phyloP scores from a whole-genome alignment of 768 basidiomycete species.

The Cystobasidium ongulense region DNA sequence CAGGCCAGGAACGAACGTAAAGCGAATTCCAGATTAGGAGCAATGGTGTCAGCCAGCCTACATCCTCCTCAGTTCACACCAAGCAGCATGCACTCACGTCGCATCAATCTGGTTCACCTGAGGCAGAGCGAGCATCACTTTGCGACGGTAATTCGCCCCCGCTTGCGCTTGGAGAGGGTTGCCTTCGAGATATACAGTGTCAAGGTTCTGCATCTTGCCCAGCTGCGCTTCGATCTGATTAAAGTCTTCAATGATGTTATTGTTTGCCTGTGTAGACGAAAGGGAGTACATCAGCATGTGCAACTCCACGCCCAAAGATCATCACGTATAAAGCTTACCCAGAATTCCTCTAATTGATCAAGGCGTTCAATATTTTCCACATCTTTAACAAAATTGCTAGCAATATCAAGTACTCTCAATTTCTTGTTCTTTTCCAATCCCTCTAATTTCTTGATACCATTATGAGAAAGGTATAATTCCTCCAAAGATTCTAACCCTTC shows the following conservation, averaged over 20 bases:
- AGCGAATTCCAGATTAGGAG: neutral
- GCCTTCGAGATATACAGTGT: slow-evolving; percentile 87
- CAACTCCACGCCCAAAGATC: no score
- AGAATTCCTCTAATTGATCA: slow-evolving; percentile 73
- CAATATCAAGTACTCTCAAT: slow-evolving; percentile 76
- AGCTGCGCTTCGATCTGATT: slow-evolving; percentile 62
- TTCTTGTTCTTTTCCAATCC: slow-evolving; percentile 76
- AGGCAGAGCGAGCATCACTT: slow-evolving; percentile 77
- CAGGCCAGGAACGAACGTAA: neutral
- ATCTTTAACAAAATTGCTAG: slow-evolving; percentile 68
- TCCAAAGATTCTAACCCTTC: slow-evolving; percentile 66
- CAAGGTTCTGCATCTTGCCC: slow-evolving; percentile 54
- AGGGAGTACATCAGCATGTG: no score
- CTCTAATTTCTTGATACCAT: slow-evolving; percentile 73
- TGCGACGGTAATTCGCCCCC: slow-evolving; percentile 70
- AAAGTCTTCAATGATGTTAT: slow-evolving; percentile 72
- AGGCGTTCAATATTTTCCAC: slow-evolving; percentile 79
- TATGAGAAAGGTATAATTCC: slow-evolving; percentile 88
- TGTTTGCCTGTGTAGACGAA: slow-evolving; percentile 85
- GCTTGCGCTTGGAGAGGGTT: slow-evolving; percentile 83
- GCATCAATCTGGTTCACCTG: slow-evolving; percentile 92
- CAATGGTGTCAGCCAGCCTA: neutral
- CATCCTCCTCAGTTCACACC: neutral
- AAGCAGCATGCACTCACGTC: slow-evolving; percentile 56
- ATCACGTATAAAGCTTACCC: slow-evolving; percentile 55